phyloP scores from a whole-genome alignment of 805 yeast species.

The Suhomyces vadensis region DNA sequence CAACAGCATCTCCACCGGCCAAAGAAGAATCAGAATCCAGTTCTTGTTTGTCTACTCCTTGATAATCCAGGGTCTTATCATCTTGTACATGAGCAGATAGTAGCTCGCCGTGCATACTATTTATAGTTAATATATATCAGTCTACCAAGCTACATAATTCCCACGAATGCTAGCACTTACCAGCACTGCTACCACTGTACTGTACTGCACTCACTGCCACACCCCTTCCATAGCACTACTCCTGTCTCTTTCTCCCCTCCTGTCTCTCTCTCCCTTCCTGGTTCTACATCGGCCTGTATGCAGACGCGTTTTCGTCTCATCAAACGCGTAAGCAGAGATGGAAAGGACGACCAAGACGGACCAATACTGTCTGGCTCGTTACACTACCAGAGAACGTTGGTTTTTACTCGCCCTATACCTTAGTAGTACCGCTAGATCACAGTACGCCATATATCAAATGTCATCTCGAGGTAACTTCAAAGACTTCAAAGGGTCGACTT shows the following conservation, averaged over 20 bases:
- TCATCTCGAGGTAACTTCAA: conserved; percentile 3
- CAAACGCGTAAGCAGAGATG: conserved; percentile 2
- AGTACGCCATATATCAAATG: conserved; percentile 1
- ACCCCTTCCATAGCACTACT: no score
- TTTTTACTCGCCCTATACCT: no score
- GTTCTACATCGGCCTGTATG: not conserved
- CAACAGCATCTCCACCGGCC: conserved; percentile 62
- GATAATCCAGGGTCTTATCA: conserved; percentile 70
- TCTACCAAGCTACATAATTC: no score
- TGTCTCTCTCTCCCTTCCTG: not conserved
- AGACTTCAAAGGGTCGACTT: conserved; percentile 46
- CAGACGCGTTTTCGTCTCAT: conserved; percentile 1
- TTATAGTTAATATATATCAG: no score
- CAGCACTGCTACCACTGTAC: no score
- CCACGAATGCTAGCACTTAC: no score
- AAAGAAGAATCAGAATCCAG: conserved; percentile 80
- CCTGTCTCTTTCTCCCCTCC: not conserved
- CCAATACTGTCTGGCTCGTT: no score
- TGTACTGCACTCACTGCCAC: no score
- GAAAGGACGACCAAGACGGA: conserved; percentile 1
- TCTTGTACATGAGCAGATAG: conserved; percentile 63
- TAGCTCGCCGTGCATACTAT: no score
- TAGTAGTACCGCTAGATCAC: no score
- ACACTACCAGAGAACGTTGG: no score
- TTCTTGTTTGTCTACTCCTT: conserved; percentile 84